These are phyloP conservation scores for Cyberlindnera maritima DNA, from an alignment of 805 yeast genomes.

Conservation along the genomic window DNA sequence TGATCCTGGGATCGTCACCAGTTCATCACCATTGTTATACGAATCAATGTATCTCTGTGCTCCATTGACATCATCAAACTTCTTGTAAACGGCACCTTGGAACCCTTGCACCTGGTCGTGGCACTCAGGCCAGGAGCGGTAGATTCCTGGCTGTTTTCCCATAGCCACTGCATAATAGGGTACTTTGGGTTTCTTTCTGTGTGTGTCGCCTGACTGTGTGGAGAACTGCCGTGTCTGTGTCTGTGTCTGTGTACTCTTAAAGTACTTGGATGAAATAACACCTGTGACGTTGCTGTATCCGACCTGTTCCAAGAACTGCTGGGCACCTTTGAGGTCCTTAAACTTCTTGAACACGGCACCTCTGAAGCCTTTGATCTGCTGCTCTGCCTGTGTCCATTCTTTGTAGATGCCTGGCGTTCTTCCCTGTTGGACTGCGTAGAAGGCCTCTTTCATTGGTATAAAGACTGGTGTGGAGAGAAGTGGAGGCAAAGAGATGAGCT, in stretches of 20 bases:
- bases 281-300: background rate
- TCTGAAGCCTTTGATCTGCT: conserved; percentile 45
- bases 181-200: background rate
- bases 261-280: background rate
- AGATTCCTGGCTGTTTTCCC: conserved; percentile 59
- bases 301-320: background rate
- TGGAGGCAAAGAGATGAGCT: too few relatives aligned
- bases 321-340: conserved; percentile 21
- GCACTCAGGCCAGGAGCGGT: conserved; percentile 56
- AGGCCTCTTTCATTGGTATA: conserved; percentile 21
- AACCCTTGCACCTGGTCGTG: conserved; percentile 48
- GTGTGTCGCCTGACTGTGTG: background rate
- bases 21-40: background rate
- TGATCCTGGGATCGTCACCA: background rate
- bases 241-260: background rate
- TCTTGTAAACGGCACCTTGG: conserved; percentile 34
- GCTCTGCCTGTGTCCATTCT: conserved; percentile 56
- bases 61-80: conserved; percentile 39
- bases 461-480: too few relatives aligned
- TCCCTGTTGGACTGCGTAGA: conserved; percentile 57
- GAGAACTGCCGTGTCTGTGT: background rate
- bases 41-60: conserved; percentile 44
- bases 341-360: conserved; percentile 40
- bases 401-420: conserved; percentile 40
- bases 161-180: conserved; percentile 51